A percentile compares a stretch with the other conserved stretches of the same genome.
Evolutionary conservation across 23 red algal species (phyloP).

Genomic region (Agarophyton chilense): DNA sequence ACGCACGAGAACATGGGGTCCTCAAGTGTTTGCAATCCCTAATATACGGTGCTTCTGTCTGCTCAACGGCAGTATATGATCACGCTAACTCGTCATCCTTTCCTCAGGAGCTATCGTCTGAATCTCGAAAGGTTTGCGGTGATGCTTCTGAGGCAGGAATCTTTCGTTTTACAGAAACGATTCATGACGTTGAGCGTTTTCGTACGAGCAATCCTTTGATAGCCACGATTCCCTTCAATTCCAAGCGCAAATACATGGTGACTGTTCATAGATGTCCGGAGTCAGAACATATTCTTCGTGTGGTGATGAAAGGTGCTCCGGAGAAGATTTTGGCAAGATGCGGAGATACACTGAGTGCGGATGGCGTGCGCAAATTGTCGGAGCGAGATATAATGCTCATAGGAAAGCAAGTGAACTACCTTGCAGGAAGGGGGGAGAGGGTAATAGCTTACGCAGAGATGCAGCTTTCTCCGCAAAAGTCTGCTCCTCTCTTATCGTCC

Average conservation of each 20-base stretch:
- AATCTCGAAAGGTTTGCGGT: conserved; percentile 48
- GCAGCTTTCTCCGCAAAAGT: conserved; percentile 55
- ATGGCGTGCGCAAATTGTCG: conserved; percentile 40
- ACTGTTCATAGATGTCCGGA: conserved; percentile 44
- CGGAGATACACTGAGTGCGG: conserved; percentile 14
- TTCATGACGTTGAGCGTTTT: conserved; percentile 17
- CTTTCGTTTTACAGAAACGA: conserved; percentile 76
- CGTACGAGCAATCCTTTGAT: conserved; percentile 15
- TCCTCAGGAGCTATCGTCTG: not conserved
- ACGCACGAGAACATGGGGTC: not conserved
- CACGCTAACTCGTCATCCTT: not conserved
- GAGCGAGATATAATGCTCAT: conserved; percentile 45
- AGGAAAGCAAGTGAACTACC: conserved; percentile 50
- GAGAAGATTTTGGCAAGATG: conserved; percentile 77
- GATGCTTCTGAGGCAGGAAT: conserved; percentile 85
- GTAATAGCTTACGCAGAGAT: conserved; percentile 77
- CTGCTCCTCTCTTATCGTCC: conserved; percentile 25
- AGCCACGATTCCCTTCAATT: conserved; percentile 65
- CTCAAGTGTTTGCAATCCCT: conserved; percentile 25
- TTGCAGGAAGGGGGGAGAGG: conserved; percentile 72
- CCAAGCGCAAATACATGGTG: conserved; percentile 70
- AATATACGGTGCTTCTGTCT: conserved; percentile 58
- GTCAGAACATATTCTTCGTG: conserved; percentile 48
- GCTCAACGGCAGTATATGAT: conserved; percentile 59
- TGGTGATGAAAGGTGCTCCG: conserved; percentile 93